Evolutionary conservation across 176 grass and related monocot species (phyloP).

Genomic region (Ampelocalamus luodianensis): DNA sequence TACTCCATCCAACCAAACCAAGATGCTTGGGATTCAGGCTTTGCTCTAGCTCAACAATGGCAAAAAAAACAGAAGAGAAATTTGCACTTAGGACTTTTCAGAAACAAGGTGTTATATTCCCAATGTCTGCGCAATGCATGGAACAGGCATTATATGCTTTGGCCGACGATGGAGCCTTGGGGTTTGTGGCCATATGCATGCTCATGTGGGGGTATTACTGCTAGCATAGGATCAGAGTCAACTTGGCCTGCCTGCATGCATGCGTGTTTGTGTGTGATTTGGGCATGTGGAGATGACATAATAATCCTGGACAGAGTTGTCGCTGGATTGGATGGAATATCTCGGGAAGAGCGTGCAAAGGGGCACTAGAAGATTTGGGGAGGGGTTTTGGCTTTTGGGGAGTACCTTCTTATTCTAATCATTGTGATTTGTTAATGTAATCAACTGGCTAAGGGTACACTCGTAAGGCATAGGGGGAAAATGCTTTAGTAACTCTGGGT

Average conservation of each 20-base stretch:
- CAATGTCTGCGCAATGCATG: constrained; percentile 45
- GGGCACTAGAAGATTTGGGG: constrained; percentile 54
- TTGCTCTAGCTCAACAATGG: background rate
- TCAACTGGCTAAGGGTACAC: constrained; percentile 28
- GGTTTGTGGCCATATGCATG: constrained; percentile 53
- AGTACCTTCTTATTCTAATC: constrained; percentile 44
- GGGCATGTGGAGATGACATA: constrained; percentile 70
- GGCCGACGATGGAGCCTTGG: constrained; percentile 56
- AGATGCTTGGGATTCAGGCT: constrained; percentile 15
- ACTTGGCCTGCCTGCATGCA: constrained; percentile 42
- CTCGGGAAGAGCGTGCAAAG: constrained; percentile 66
- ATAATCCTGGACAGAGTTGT: constrained; percentile 65
- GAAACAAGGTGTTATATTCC: constrained; percentile 49
- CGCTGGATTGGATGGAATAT: constrained; percentile 85
- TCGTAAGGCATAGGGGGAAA: background rate
- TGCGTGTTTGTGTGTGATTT: constrained; percentile 55
- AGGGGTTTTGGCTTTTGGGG: constrained; percentile 27
- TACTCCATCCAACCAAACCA: background rate
- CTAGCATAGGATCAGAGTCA: constrained; percentile 42
- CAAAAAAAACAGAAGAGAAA: background rate
- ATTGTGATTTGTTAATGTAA: constrained; percentile 41
- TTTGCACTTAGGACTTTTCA: constrained; percentile 16
- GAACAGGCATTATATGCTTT: constrained; percentile 15
- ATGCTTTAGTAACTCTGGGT: background rate
- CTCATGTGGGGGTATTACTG: constrained; percentile 48